Base-by-base conservation (phyloP, 208 protist genomes). In the Wallacemonas sp. region DNA sequence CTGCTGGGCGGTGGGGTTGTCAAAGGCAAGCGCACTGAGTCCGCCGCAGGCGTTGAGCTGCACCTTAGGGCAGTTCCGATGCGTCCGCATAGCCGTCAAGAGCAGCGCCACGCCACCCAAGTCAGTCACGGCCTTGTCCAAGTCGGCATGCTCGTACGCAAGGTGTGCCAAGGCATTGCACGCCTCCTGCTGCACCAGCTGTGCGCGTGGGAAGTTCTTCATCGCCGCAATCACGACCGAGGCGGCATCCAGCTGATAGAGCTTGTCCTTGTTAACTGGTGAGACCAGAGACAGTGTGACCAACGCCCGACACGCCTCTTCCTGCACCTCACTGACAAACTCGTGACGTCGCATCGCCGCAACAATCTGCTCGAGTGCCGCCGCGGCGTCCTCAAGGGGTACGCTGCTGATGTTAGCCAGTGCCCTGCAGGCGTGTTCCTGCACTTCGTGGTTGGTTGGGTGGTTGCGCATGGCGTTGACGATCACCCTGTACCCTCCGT, bases 161-260 rank as follows among this genome's bases (percentile, higher is more conserved):
- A 97, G 74, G 63, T 97, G 92, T 2, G 92, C 92, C 47, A 97
- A 68, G 4, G 92, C 92, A 65, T 95, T 97, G 81, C 90, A 96
- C 42, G 86, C 86, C 72, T 95, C 92, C 79, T 95, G 90, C 68
- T 95, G 90, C 58, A 96, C 84, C 26, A 94, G 79, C 62, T 89
- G 86, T 24, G 72, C 68, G 42, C 77, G 68, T 27, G 79, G 79
- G 62, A 94, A 96, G 60, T 89, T 84, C 19, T 70, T 66, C 79
- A 97, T 87, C 14, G 86, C 91, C 6, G 79, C 66, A 17, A 94
- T 59, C 51, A 94, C 88, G 19, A 67, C 82, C 22, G 93, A 84
- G 15, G 84, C 86, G 17, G 71, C 79, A 44, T 77, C 72, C 21
- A 97, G 79, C 38, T 93, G 74, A 61, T 59, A 94, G 15, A 94